Base-by-base conservation (phyloP, 73 alveolate species). In the Uronychia setigera region DNA sequence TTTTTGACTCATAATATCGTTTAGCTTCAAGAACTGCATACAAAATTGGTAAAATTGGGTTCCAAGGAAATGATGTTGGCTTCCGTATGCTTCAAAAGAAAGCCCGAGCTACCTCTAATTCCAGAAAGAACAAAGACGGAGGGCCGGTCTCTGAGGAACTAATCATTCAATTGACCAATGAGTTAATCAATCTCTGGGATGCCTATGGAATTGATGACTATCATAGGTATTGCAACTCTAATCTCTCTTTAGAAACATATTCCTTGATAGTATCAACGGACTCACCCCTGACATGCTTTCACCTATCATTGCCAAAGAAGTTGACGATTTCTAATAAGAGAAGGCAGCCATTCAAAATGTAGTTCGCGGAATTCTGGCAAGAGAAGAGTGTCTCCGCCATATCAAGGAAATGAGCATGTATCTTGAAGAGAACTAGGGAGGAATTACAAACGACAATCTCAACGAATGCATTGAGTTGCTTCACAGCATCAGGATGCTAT, bases 401-500 rank as follows among this genome's bases (percentile, higher is more conserved):
- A 80, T 91, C 57, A 81, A 83, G 29, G 92, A 87, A 58, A 81
- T 91, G 87, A 84, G 86, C 9, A 57, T 59, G 29, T 86, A 60
- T 32, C 67, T 91, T 0, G 5, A 46, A 5, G 80, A 77, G 46
- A 86, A 83, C 27, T 80, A 85, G 0, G 86, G 81, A 1, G 26
- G 59, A 31, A 26, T 35, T n/a, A 59, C 30, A 58, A 32, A 87
- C 27, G 82, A 35, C 28, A 74, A 34, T 31, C 34, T 88, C 76
- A 87, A 80, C 29, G 92, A 91, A 35, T 76, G 89, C 33, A 67
- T 89, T 46, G 92, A 83, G 74, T 46, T 91, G 32, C 84, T 91
- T 1, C 96, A 91, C 76, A 82, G 93, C 31, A 83, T 87, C 26
- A 81, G 96, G 80, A 87, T 91, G 94, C 80, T 91, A 74, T 59